Evolutionary conservation across 192 early-diverging fungal species (phyloP).

Genomic region (Funneliformis geosporum): DNA sequence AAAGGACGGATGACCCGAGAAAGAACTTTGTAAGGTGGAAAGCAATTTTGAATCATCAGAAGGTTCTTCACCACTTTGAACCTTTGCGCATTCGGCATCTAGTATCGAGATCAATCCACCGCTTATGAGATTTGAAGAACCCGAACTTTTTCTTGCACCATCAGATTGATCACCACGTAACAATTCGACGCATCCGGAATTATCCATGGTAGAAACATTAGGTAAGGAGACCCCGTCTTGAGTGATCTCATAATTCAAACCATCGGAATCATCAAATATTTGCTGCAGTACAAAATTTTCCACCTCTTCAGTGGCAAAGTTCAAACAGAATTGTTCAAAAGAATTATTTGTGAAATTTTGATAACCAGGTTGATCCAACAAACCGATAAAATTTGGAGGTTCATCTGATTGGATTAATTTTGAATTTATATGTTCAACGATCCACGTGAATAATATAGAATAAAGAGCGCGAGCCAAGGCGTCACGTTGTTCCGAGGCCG

Average conservation of each 20-base stretch:
- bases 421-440: constrained; percentile 90
- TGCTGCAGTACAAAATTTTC: constrained; percentile 61
- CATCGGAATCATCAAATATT: constrained; percentile 53
- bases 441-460: constrained; percentile 82
- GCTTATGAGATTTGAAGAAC: constrained; percentile 12
- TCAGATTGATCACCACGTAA: constrained; percentile 41
- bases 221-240: constrained; percentile 62
- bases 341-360: constrained; percentile 55
- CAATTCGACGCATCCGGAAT: constrained; percentile 55
- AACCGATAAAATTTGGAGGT: constrained; percentile 81
- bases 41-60: constrained; percentile 52
- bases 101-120: constrained; percentile 50
- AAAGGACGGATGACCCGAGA: constrained; percentile 44
- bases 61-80: constrained; percentile 46
- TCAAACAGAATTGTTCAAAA: constrained; percentile 72
- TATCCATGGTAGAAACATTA: constrained; percentile 51
- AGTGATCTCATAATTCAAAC: constrained; percentile 46
- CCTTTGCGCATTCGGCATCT: constrained; percentile 49
- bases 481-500: constrained; percentile 80
- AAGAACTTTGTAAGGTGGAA: constrained; percentile 40
- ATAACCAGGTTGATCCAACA: constrained; percentile 79
- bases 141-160: neutral
- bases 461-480: constrained; percentile 82
- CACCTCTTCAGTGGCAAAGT: constrained; percentile 71
- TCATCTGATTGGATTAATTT: constrained; percentile 71